These are phyloP conservation scores for Ascochyta clinopodiicola DNA, from an alignment of 2,329 filamentous ascomycete genomes.

Conservation along the genomic window DNA sequence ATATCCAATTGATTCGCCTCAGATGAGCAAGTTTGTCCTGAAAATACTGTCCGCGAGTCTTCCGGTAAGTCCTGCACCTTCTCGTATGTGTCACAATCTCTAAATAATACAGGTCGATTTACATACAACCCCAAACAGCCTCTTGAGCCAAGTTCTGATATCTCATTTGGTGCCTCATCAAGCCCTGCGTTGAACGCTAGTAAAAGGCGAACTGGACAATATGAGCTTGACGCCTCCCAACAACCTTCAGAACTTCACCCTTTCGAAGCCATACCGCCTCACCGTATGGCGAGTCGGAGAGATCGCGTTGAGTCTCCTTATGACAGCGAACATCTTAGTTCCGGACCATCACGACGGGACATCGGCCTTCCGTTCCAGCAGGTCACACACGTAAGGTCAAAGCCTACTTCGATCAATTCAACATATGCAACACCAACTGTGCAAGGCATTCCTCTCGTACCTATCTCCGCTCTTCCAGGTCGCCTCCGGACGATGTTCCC, in stretches of 20 bases:
- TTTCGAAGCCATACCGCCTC: not conserved
- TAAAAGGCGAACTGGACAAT: constrained; percentile 33
- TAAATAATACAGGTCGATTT: constrained; percentile 24
- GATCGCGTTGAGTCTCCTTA: not conserved
- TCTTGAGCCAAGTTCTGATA: constrained; percentile 40
- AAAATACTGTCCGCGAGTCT: constrained; percentile 6
- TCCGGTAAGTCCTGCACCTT: constrained; percentile 4
- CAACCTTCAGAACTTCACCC: not conserved
- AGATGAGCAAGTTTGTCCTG: constrained; percentile 7
- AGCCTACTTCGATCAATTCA: not conserved
- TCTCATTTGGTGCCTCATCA: constrained; percentile 39
- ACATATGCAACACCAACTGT: constrained; percentile 47
- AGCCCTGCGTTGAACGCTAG: constrained; percentile 51
- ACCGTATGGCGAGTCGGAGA: not conserved
- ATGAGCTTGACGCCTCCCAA: not conserved
- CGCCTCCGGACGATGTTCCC: constrained; percentile 73
- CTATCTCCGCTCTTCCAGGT: constrained; percentile 69
- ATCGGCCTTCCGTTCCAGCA: constrained; percentile 1
- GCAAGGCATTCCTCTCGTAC: constrained; percentile 67
- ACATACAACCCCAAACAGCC: constrained; percentile 28
- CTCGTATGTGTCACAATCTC: not conserved
- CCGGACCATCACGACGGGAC: not conserved
- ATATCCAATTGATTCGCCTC: not conserved
- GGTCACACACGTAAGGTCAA: not conserved
- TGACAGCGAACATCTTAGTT: not conserved